Base-by-base conservation (phyloP, 129 eudicot species). In the Kitagawia praeruptora region DNA sequence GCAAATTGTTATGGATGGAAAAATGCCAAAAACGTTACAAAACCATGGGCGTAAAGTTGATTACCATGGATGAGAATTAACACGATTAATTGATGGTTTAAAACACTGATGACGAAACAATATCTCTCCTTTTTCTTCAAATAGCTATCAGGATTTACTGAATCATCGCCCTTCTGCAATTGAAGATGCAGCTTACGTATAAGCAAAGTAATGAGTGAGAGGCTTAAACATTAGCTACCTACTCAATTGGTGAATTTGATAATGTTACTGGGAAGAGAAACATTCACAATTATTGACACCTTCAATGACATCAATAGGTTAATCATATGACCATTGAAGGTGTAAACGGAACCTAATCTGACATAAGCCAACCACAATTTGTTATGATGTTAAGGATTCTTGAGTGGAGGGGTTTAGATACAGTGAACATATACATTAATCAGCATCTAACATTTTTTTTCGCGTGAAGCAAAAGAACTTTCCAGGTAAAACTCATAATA, bases 261-360 rank as follows among this genome's bases (percentile, higher is more conserved):
- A 74, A n/a, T 61, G 27, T 56, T 75, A 40, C 63, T 64, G 7
- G n/a, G 66, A 44, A 41, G 15, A 80, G 80, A 63, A 75, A 37
- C 53, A 23, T 75, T 21, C 84, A 66, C 11, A 75, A 67, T 81
- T n/a, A 76, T 66, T 61, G 71, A 58, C 46, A 31, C 78, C 79
- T 74, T 74, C 58, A 79, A 83, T 73, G 85, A 83, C 56, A 58
- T 78, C 79, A 61, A 44, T 10, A 37, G 34, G 14, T 51, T 67
- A 78, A 83, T 83, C 69, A 78, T 78, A 72, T 79, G 75, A 78
- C 69, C 53, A 41, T 44, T 75, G 82, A 63, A 78, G 73, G 76
- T 44, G 19, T 66, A 64, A 28, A 78, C 67, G n/a, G 45, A 75
- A 83, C 25, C 44, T 34, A 56, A 34, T 23, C 44, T 83, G 83